phyloP scores from a whole-genome alignment of 192 early-diverging fungal species.

The Rhizoclosmatium sp. region DNA sequence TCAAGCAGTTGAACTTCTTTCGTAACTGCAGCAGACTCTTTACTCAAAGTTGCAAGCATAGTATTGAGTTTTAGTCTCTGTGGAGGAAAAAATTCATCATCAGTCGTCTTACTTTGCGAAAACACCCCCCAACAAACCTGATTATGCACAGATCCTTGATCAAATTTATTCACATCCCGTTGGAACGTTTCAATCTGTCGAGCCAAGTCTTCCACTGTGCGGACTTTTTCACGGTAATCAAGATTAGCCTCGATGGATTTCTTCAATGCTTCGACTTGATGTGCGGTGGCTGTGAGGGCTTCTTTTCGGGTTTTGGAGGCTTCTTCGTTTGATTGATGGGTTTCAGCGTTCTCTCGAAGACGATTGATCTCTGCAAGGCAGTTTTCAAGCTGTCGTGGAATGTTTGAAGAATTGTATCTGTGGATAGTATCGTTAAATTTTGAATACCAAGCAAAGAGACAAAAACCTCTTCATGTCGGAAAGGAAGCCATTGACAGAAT shows the following conservation, averaged over 20 bases:
- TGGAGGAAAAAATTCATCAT: too few species aligned
- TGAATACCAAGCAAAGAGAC: not conserved
- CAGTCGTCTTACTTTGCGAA: not conserved
- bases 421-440: not conserved
- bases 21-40: constrained; percentile 61
- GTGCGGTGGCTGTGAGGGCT: constrained; percentile 33
- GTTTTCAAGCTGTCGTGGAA: constrained; percentile 26
- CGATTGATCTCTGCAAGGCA: constrained; percentile 29
- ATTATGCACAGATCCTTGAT: not conserved
- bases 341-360: constrained; percentile 36
- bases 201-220: constrained; percentile 38
- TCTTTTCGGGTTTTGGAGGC: constrained; percentile 48
- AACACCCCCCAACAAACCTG: constrained; percentile 14
- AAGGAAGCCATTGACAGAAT: not conserved
- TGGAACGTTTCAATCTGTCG: constrained; percentile 50
- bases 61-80: constrained; percentile 35
- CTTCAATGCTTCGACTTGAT: constrained; percentile 37
- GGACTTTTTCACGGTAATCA: constrained; percentile 56
- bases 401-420: constrained; percentile 30
- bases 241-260: constrained; percentile 57
- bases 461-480: constrained; percentile 11
- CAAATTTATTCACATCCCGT: constrained; percentile 40
- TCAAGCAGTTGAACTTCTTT: constrained; percentile 88
- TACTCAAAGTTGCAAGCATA: constrained; percentile 47
- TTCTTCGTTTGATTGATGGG: constrained; percentile 50